Conservation (phyloP, 1,284 basidiomycete genomes). For the Xerocomus amazonicus region DNA sequence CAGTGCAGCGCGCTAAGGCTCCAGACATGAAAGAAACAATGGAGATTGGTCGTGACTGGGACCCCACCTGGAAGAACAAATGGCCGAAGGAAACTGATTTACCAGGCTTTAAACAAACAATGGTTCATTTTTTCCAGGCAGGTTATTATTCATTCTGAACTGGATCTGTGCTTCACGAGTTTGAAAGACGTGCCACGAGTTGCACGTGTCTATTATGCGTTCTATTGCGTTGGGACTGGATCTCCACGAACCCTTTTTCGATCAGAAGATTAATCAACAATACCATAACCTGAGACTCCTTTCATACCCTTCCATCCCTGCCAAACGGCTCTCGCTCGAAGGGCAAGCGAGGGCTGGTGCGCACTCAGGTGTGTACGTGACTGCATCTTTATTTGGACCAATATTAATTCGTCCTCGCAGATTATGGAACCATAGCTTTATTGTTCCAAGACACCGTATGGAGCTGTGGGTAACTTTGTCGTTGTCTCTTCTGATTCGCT, state of each 20-base stretch:
- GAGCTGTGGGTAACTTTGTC: background rate
- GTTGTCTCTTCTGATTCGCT: conserved; percentile 2
- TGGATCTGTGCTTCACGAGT: conserved; percentile 2
- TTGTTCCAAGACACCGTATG: conserved; percentile 77
- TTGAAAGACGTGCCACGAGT: conserved; percentile 63
- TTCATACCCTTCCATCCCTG: conserved; percentile 70
- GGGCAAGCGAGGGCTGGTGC: conserved; percentile 78
- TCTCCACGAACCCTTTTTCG: conserved; percentile 70
- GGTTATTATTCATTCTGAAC: conserved; percentile 7
- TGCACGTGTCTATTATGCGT: conserved; percentile 74
- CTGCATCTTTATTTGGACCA: background rate
- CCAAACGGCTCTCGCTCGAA: conserved; percentile 52
- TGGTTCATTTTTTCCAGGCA: conserved; percentile 72
- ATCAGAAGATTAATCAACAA: conserved; percentile 68
- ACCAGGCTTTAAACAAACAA: conserved; percentile 66
- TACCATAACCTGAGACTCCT: conserved; percentile 74
- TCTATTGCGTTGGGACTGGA: conserved; percentile 77
- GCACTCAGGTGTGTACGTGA: conserved; percentile 55
- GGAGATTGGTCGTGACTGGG: conserved; percentile 83
- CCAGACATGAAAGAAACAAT: conserved; percentile 82
- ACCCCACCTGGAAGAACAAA: conserved; percentile 67
- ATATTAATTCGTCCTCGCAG: conserved; percentile 32
- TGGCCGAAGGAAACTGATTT: conserved; percentile 69
- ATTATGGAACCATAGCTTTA: conserved; percentile 82
- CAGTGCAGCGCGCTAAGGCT: conserved; percentile 61